These are phyloP conservation scores for Vigna unguiculata DNA, from an alignment of 306 rosid species.

Conservation along the genomic window DNA sequence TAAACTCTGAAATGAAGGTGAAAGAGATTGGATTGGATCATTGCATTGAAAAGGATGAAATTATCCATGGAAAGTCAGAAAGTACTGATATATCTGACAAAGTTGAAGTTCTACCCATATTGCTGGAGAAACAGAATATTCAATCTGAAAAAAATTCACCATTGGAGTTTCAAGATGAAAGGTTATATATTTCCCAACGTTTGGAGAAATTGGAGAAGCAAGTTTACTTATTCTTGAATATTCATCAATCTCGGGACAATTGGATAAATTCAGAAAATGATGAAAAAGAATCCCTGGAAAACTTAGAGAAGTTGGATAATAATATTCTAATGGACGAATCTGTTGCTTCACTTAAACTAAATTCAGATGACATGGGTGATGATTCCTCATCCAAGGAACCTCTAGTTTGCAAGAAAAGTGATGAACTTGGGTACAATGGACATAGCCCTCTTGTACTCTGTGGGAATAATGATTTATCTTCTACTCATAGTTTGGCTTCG, in stretches of 20 bases:
- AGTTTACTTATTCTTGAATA: slow-evolving; percentile 57
- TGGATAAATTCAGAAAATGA: slow-evolving; percentile 46
- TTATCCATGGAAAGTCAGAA: slow-evolving; percentile 41
- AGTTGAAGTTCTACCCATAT: slow-evolving; percentile 40
- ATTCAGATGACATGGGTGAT: slow-evolving; percentile 33
- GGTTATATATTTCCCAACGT: slow-evolving; percentile 55
- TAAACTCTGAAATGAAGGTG: slow-evolving; percentile 60
- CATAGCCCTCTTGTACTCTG: slow-evolving; percentile 36
- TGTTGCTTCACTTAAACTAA: slow-evolving; percentile 41
- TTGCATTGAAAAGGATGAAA: slow-evolving; percentile 46
- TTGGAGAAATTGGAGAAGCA: slow-evolving; percentile 78
- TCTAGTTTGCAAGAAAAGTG: slow-evolving; percentile 44
- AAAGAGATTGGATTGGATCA: slow-evolving; percentile 80
- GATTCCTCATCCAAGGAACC: slow-evolving; percentile 43
- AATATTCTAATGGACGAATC: slow-evolving; percentile 46
- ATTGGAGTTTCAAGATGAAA: slow-evolving; percentile 69
- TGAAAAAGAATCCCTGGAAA: slow-evolving; percentile 42
- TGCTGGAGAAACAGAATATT: slow-evolving; percentile 43
- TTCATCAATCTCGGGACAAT: slow-evolving; percentile 41
- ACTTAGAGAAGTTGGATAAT: slow-evolving; percentile 37
- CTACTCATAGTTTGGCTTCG: slow-evolving; percentile 48
- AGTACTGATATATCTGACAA: slow-evolving; percentile 43
- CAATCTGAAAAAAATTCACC: slow-evolving; percentile 44
- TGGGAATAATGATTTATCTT: slow-evolving; percentile 48
- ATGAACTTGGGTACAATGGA: slow-evolving; percentile 44